Conservation (phyloP, 306 rosid species). For the Rubus idaeus region DNA sequence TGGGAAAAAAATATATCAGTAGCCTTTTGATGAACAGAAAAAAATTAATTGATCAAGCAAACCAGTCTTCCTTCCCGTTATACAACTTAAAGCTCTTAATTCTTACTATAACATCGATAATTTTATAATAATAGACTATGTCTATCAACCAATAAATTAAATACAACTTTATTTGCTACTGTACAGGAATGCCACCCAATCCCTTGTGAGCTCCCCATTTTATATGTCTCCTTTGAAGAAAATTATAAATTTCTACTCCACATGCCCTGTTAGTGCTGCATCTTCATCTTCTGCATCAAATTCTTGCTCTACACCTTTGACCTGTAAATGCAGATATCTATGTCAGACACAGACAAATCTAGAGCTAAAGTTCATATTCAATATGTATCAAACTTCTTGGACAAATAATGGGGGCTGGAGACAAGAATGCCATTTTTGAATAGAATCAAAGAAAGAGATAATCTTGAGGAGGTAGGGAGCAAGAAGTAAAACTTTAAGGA, state of each 20-base stretch:
- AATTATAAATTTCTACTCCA: slow-evolving; percentile 39
- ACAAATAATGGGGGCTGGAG: not conserved
- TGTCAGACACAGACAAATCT: not conserved
- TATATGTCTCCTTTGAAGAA: slow-evolving; percentile 4
- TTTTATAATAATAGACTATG: not conserved
- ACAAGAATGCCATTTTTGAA: not conserved
- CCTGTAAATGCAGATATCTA: slow-evolving; percentile 46
- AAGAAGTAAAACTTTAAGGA: not conserved
- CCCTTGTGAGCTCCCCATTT: slow-evolving; percentile 14
- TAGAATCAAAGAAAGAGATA: not conserved
- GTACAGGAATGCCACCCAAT: slow-evolving; percentile 26
- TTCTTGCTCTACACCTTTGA: slow-evolving; percentile 90
- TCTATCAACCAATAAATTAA: not conserved
- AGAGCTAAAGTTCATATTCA: not conserved
- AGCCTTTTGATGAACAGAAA: not conserved
- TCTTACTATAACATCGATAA: not conserved
- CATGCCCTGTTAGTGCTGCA: slow-evolving; percentile 47
- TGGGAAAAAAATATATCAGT: not conserved
- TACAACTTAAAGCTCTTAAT: slow-evolving; percentile 2
- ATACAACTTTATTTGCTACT: slow-evolving; percentile 25
- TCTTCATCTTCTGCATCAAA: slow-evolving; percentile 69
- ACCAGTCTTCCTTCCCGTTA: not conserved
- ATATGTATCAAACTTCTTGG: not conserved
- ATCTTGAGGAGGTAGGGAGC: not conserved
- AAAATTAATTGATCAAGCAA: not conserved